Percentiles rank a stretch among this genome's conserved stretches.
Evolutionary conservation across 371 early-diverging fungal species (phyloP).

Genomic region (Syncephalastrum contaminatum): DNA sequence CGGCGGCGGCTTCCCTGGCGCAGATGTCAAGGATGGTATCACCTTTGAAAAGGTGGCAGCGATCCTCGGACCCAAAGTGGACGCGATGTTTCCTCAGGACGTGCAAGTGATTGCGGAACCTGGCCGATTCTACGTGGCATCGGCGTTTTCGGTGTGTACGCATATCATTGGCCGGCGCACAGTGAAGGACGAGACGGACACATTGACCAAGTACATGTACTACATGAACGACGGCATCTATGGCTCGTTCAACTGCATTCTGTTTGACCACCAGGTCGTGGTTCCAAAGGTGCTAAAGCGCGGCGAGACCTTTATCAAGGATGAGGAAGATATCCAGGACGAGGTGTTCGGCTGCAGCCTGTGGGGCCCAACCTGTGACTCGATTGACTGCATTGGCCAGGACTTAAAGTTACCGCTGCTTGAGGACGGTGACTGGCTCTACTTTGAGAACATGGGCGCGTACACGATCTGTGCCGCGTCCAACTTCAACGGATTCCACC

Average conservation of each 20-base stretch:
- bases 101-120: constrained; percentile 97
- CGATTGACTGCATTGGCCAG: constrained; percentile 89
- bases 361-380: constrained; percentile 99
- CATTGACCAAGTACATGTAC: constrained; percentile 82
- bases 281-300: constrained; percentile 51
- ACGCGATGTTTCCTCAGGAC: constrained; percentile 65
- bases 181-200: constrained; percentile 40
- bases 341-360: constrained; percentile 64
- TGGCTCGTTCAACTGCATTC: constrained; percentile 96
- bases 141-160: constrained; percentile 91
- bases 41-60: constrained; percentile 87
- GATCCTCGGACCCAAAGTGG: constrained; percentile 77
- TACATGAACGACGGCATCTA: constrained; percentile 99
- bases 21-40: constrained; percentile 69
- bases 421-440: constrained; percentile 94
- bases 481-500: constrained; percentile 91
- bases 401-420: constrained; percentile 77
- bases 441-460: constrained; percentile 96
- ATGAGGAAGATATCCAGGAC: neutral
- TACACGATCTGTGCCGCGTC: constrained; percentile 90
- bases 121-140: constrained; percentile 94
- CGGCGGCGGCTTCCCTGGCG: constrained; percentile 98
- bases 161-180: constrained; percentile 89
- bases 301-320: constrained; percentile 9
- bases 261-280: constrained; percentile 92